Conservation (phyloP, 257 asterid species). For the Primulina tabacum region DNA sequence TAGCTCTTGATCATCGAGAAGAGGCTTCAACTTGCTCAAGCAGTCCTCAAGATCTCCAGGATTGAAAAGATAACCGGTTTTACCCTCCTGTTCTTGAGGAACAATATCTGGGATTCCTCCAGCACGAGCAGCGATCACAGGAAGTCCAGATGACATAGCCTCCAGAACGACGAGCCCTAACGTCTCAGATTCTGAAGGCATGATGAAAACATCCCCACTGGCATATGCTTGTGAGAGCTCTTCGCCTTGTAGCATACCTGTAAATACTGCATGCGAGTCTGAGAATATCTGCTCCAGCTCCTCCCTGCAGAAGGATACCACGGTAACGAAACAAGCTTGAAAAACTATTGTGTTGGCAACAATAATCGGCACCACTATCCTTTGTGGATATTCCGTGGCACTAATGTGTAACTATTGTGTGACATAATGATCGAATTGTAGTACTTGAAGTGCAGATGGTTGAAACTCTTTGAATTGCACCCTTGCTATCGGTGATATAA, state of each 20-base stretch:
- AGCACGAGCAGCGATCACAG: slow-evolving; percentile 95
- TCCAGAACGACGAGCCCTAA: slow-evolving; percentile 87
- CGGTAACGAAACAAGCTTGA: not conserved
- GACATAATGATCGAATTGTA: no score
- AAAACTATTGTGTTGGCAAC: not conserved
- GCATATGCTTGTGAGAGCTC: slow-evolving; percentile 97
- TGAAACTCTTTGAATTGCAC: no score
- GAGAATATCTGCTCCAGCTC: slow-evolving; percentile 75
- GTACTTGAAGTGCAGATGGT: no score
- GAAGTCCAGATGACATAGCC: slow-evolving; percentile 97
- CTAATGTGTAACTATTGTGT: no score
- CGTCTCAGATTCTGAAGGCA: slow-evolving; percentile 97
- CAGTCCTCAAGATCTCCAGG: slow-evolving; percentile 94
- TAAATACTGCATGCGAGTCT: slow-evolving; percentile 80
- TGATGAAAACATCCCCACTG: slow-evolving; percentile 82
- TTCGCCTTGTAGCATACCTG: slow-evolving; percentile 87
- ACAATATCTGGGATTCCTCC: slow-evolving; percentile 94
- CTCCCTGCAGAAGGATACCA: slow-evolving; percentile 40
- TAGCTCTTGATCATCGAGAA: slow-evolving; percentile 50
- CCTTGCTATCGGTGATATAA: no score
- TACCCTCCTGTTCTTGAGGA: slow-evolving; percentile 83
- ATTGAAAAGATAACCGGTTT: slow-evolving; percentile 65
- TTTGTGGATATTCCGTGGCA: not conserved
- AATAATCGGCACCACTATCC: not conserved
- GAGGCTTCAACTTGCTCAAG: slow-evolving; percentile 70